A percentile compares a stretch with the other conserved stretches of the same genome.
phyloP scores from a whole-genome alignment of 495 filamentous ascomycete genomes.

The Parathielavia hyrcaniae region DNA sequence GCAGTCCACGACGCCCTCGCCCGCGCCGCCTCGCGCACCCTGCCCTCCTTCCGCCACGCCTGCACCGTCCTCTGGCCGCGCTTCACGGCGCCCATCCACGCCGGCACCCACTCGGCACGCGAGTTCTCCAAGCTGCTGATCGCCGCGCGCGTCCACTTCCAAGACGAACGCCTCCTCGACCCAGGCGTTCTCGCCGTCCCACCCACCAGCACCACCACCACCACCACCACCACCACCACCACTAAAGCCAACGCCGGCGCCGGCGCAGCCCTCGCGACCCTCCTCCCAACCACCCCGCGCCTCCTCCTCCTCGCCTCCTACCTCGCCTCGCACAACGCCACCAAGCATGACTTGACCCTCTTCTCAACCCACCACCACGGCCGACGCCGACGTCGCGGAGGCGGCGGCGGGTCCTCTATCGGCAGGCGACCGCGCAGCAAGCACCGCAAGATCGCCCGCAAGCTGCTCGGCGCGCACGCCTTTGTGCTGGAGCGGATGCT shows the following conservation, averaged over 20 bases:
- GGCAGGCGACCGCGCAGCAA: conserved; percentile 44
- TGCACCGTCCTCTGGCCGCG: conserved; percentile 59
- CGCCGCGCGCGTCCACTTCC: conserved; percentile 64
- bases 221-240: conserved; percentile 14
- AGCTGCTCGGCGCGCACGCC: conserved; percentile 66
- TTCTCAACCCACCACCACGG: conserved; percentile 75
- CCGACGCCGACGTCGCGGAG: conserved; percentile 36
- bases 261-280: conserved; percentile 33
- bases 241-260: conserved; percentile 1
- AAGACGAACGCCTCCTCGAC: conserved; percentile 65
- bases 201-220: conserved; percentile 16
- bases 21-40: conserved; percentile 57
- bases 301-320: conserved; percentile 82
- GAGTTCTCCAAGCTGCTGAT: conserved; percentile 81
- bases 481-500: conserved; percentile 84
- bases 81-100: conserved; percentile 60
- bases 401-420: conserved; percentile 25
- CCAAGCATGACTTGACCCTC: conserved; percentile 67
- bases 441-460: conserved; percentile 63
- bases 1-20: conserved; percentile 68
- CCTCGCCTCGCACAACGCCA: conserved; percentile 81
- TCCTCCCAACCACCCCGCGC: conserved; percentile 74
- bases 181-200: conserved; percentile 55
- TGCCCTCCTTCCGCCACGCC: conserved; percentile 54
- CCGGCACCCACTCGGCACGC: conserved; percentile 59